Evolutionary conservation across 2,329 filamentous ascomycete species (phyloP), one percentile per base, ranked within the genome.

Genomic region (Epichloe baconii): DNA sequence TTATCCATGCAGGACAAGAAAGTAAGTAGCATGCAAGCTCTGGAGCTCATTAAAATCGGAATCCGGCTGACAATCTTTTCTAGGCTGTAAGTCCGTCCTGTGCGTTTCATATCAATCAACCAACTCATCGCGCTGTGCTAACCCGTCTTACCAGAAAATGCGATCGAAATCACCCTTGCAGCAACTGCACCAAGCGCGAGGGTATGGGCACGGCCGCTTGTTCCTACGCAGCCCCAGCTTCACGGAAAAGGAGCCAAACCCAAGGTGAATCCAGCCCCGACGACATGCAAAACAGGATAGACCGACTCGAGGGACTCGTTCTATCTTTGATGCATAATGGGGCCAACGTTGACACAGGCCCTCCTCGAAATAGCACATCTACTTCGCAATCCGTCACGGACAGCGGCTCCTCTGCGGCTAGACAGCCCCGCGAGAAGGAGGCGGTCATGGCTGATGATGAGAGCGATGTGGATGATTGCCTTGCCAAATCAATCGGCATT

Each of bases 241-340:
- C 72, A 49, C 79, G 88, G 59, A 93, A 88, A 69, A 94, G 88
- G 75, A 82, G 73, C 62, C 79, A 83, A 67, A 78, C 70, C 70
- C 79, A 69, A 75, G 77, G 66, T 54, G 68, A 76, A 59, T 70
- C 76, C 50, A 81, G 68, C 59, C 88, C 91, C 47, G 90, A 95
- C 76, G 91, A 96, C 68, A 96, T 97, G 91, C 91, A 97, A 72
- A 95, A 94, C 64, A 86, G 93, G 66, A 97, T 97, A 71, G 90
- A 97, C 72, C 82, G 91, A 61, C 76, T 97, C 58, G 91, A 97
- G 76, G 86, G 87, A 59, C 73, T 97, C 66, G 91, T 97, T 54
- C 71, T 97, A 57, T 94, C 88, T 31, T 69, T 97, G 63, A 96
- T 97, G 91, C 91, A 91, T 63, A 90, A 87, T 66, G 88, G 88